Percentiles rank a stretch among this genome's conserved stretches.
phyloP scores from a whole-genome alignment of 257 asterid genomes.

The Nicotiana undulata region DNA sequence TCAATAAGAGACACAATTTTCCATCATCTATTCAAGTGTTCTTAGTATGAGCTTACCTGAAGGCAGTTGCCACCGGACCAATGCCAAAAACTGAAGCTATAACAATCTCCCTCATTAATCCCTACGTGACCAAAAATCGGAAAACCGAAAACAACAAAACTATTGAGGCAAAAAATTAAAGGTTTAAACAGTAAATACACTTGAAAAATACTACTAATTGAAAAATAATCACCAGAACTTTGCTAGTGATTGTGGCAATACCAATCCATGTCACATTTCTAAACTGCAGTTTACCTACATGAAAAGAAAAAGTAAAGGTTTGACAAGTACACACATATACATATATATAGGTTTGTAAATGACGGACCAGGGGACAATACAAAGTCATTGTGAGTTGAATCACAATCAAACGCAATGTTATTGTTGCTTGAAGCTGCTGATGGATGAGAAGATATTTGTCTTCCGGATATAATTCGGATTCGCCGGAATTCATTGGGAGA shows the following conservation, averaged over 20 bases:
- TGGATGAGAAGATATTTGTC: neutral
- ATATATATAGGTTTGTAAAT: neutral
- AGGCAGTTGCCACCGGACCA: conserved; percentile 34
- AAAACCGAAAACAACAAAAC: neutral
- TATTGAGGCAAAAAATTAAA: neutral
- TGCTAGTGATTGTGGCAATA: conserved; percentile 35
- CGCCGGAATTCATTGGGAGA: neutral
- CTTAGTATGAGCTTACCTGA: conserved; percentile 17
- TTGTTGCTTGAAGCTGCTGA: neutral
- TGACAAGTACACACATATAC: neutral
- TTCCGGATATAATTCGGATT: neutral
- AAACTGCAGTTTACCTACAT: conserved; percentile 16
- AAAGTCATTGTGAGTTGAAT: neutral
- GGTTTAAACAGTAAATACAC: neutral
- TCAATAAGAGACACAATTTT: too few species aligned
- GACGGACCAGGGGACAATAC: neutral
- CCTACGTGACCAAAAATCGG: conserved; percentile 18
- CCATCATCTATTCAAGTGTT: too few species aligned
- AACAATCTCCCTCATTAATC: conserved; percentile 29
- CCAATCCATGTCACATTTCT: conserved; percentile 27
- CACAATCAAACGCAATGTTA: neutral
- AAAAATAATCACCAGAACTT: conserved; percentile 29
- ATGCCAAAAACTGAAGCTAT: conserved; percentile 36
- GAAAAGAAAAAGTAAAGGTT: neutral
- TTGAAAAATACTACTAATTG: neutral